Evolutionary conservation across 2,329 filamentous ascomycete genomes (phyloP), one percentile per base, ranked within the genome.

Genomic region (Trichoderma breve): DNA sequence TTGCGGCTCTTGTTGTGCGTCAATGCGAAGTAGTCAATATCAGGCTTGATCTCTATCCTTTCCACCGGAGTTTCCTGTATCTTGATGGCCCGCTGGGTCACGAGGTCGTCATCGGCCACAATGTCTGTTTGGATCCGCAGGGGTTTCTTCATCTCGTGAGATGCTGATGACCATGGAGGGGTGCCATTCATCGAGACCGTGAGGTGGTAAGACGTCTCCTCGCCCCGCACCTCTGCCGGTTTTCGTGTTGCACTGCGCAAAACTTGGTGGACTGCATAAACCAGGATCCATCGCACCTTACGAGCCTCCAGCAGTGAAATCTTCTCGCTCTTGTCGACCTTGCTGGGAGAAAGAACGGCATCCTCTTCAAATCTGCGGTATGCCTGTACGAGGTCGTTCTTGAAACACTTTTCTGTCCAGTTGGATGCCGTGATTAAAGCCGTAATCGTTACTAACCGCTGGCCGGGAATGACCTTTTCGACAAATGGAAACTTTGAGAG

Each of bases 271-370:
- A 89, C 86, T 21, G 89, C 87, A 76, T 95, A 95, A 7, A 95
- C 86, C 43, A 95, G 78, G 34, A 95, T 88, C 93, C 93, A 96
- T 51, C 93, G 86, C 18, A 94, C 87, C 79, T 94, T 95, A 53
- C 93, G 89, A 1, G 89, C 92, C 74, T 95, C 93, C 9, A 86
- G 83, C 12, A 89, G 81, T 0, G 80, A 80, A 3, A 83, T 77
- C 76, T 88, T 90, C 43, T 89, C 87, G 6, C 79, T 73, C 71
- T 88, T 89, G 72, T 91, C 88, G 0, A 83, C 82, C 73, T 87
- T 89, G 24, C 83, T 82, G 2, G 86, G 84, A 0, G 81, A 80
- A 62, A 85, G 80, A 24, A 87, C 79, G 8, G 84, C 85, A 7
- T 89, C 85, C 67, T 89, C 87, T 77, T 96, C 93, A 71, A 95